Evolutionary conservation across 768 basidiomycete genomes (phyloP).

Genomic region (Suillus bovinus): DNA sequence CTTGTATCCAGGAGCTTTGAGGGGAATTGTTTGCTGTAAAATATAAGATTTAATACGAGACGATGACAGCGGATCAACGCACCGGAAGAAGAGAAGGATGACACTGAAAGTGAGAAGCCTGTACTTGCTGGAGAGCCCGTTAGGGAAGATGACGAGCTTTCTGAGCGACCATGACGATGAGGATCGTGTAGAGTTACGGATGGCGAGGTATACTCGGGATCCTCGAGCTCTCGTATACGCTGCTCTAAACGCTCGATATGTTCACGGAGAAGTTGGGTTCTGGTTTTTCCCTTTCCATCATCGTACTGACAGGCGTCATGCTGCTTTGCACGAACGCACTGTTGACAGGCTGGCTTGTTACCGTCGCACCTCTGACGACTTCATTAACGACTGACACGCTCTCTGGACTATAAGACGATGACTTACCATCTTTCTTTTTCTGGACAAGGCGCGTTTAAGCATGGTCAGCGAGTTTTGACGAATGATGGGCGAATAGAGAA

Average conservation of each 20-base stretch:
- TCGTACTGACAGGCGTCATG: conserved; percentile 76
- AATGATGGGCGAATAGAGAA: conserved; percentile 13
- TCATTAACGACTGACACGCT: conserved; percentile 14
- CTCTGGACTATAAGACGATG: conserved; percentile 3
- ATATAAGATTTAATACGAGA: conserved; percentile 9
- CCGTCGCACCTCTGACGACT: conserved; percentile 71
- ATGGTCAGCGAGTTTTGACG: conserved; percentile 10
- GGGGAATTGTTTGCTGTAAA: conserved; percentile 48
- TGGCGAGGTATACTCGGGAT: conserved; percentile 68
- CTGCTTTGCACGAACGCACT: conserved; percentile 79
- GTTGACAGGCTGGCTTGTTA: conserved; percentile 73
- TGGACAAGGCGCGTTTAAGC: conserved; percentile 28
- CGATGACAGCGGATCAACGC: conserved; percentile 15
- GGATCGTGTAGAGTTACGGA: conserved; percentile 74
- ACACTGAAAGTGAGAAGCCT: conserved; percentile 54
- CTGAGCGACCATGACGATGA: conserved; percentile 42
- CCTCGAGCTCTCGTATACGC: conserved; percentile 72
- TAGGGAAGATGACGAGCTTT: conserved; percentile 55
- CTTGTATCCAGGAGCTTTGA: conserved; percentile 50
- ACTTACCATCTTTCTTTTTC: conserved; percentile 71
- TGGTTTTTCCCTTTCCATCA: conserved; percentile 82
- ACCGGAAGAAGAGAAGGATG: conserved; percentile 60
- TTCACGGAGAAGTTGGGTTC: conserved; percentile 77
- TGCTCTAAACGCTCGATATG: conserved; percentile 73
- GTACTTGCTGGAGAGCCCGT: conserved; percentile 51